Evolutionary conservation across 495 filamentous ascomycete genomes (phyloP).

Genomic region (Lasiosphaeria miniovina): DNA sequence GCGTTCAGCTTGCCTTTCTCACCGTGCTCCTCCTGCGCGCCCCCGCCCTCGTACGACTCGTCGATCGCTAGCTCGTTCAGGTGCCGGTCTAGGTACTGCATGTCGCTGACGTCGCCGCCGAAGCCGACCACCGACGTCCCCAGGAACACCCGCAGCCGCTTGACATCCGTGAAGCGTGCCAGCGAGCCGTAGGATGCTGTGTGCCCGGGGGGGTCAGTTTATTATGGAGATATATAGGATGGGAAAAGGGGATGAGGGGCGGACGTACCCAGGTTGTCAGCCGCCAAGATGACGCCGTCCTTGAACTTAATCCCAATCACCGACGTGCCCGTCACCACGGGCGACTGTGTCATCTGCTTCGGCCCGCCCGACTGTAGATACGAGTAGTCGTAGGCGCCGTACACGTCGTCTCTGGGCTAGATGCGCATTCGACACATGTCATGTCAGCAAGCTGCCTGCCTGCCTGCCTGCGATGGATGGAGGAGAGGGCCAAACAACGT

Average conservation of each 20-base stretch:
- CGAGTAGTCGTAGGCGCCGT: conserved; percentile 85
- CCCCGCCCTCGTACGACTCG: conserved; percentile 70
- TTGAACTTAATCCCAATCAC: conserved; percentile 93
- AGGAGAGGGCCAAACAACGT: conserved; percentile 28
- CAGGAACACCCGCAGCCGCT: conserved; percentile 81
- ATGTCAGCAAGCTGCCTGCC: not conserved
- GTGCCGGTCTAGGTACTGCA: conserved; percentile 94
- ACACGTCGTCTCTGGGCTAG: conserved; percentile 92
- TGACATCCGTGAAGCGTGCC: conserved; percentile 92
- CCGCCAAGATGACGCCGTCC: conserved; percentile 91
- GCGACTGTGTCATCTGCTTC: conserved; percentile 82
- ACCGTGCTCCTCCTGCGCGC: conserved; percentile 42
- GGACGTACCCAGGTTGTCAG: conserved; percentile 83
- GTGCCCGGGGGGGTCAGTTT: not conserved
- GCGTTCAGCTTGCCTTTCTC: conserved; percentile 63
- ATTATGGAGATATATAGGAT: not conserved
- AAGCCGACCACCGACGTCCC: conserved; percentile 76
- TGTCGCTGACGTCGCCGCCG: conserved; percentile 93
- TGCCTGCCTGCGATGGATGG: not conserved
- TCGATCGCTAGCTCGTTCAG: conserved; percentile 80
- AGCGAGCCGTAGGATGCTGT: conserved; percentile 95
- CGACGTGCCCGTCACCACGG: conserved; percentile 93
- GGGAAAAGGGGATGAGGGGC: conserved; percentile 1
- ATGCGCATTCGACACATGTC: not conserved
- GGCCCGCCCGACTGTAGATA: conserved; percentile 68